These are phyloP conservation scores for Globisporangium cystogenes DNA, from an alignment of 352 stramenopile species.

Conservation along the genomic window DNA sequence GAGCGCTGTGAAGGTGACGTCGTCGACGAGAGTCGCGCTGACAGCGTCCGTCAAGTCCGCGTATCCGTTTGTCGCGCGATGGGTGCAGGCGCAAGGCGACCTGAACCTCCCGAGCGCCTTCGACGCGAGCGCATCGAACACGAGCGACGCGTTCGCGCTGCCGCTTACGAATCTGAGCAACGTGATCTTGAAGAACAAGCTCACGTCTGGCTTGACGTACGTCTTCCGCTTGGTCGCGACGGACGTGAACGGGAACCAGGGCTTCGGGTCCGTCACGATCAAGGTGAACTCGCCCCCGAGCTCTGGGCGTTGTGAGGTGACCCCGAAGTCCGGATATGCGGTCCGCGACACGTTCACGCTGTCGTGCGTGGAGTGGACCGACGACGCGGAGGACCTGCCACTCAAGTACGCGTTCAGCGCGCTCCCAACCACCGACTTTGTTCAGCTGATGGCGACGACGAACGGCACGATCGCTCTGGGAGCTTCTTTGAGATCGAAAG, in stretches of 20 bases:
- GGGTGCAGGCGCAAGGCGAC: slow-evolving; percentile 56
- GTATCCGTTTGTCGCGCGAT: slow-evolving; percentile 53
- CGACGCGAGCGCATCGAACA: slow-evolving; percentile 16
- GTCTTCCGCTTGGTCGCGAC: slow-evolving; percentile 49
- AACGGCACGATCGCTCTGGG: slow-evolving; percentile 16
- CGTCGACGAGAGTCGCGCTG: slow-evolving; percentile 33
- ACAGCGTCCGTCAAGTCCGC: slow-evolving; percentile 34
- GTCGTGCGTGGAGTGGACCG: slow-evolving; percentile 50
- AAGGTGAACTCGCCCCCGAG: slow-evolving; percentile 55
- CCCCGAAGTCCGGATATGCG: slow-evolving; percentile 36
- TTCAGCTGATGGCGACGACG: slow-evolving; percentile 12
- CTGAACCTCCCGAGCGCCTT: slow-evolving; percentile 25
- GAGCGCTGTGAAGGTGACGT: slow-evolving; percentile 37
- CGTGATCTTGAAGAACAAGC: slow-evolving; percentile 37
- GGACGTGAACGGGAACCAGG: slow-evolving; percentile 43
- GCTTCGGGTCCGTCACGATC: slow-evolving; percentile 45
- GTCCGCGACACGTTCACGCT: slow-evolving; percentile 53
- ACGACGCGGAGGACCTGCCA: slow-evolving; percentile 48
- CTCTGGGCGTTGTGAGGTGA: slow-evolving; percentile 41
- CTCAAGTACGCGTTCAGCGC: slow-evolving; percentile 59
- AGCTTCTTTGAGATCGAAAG: slow-evolving; percentile 21
- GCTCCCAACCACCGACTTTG: slow-evolving; percentile 26
- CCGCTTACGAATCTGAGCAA: slow-evolving; percentile 49
- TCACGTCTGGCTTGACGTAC: slow-evolving; percentile 65
- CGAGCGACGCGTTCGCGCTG: slow-evolving; percentile 40